A percentile compares a stretch with the other conserved stretches of the same genome.
phyloP scores from a whole-genome alignment of 768 basidiomycete genomes.

The Mycena vitilis region DNA sequence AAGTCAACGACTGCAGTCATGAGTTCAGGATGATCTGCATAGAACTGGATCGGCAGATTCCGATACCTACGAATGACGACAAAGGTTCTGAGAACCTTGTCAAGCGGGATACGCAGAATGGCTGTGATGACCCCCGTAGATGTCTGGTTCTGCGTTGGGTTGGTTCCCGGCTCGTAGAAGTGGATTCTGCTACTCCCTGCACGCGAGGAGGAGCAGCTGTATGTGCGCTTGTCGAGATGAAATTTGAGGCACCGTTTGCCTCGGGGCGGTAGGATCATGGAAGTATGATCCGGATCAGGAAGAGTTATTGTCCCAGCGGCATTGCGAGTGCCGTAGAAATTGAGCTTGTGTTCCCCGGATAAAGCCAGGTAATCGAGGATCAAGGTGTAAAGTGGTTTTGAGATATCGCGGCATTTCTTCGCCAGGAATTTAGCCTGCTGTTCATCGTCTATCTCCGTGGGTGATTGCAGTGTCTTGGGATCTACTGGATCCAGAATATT shows the following conservation, averaged over 20 bases:
- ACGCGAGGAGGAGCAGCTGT: constrained; percentile 11
- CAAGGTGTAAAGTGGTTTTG: constrained; percentile 4
- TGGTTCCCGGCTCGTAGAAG: constrained; percentile 21
- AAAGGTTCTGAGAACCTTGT: constrained; percentile 24
- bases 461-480: too few species aligned
- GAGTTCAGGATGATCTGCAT: constrained; percentile 18
- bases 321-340: constrained; percentile 21
- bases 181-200: too few species aligned
- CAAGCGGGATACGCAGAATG: constrained; percentile 17
- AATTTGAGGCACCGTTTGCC: constrained; percentile 17
- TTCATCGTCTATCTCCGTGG: constrained; percentile 7
- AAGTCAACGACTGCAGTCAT: constrained; percentile 4
- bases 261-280: constrained; percentile 23
- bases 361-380: constrained; percentile 19
- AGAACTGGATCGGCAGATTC: constrained; percentile 9
- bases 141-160: background rate
- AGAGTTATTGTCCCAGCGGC: constrained; percentile 13
- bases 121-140: constrained; percentile 21
- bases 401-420: constrained; percentile 13
- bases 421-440: constrained; percentile 15
- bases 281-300: constrained; percentile 18
- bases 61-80: constrained; percentile 10
- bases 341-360: constrained; percentile 20
- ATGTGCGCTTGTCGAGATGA: constrained; percentile 25
- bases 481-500: too few species aligned